Conservation (phyloP, 805 yeast genomes). For the Candida adriatica region DNA sequence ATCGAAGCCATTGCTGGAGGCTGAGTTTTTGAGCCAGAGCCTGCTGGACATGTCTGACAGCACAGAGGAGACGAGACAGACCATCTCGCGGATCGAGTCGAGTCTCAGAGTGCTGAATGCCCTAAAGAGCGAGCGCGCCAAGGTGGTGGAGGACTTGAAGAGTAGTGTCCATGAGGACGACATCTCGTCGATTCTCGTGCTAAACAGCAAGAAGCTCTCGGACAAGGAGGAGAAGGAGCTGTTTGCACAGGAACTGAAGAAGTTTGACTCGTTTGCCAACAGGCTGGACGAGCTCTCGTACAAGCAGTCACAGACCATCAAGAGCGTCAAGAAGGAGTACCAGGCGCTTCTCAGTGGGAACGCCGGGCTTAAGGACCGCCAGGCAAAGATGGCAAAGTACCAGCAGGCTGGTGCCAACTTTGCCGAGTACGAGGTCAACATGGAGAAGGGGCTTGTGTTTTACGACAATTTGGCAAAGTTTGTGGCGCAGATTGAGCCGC, state of each 20-base stretch:
- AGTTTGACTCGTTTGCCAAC: slow-evolving; percentile 62
- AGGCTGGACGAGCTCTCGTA: slow-evolving; percentile 64
- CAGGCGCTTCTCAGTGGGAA: slow-evolving; percentile 39
- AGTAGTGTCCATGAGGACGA: slow-evolving; percentile 73
- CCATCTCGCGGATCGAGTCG: slow-evolving; percentile 47
- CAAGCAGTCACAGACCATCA: slow-evolving; percentile 50
- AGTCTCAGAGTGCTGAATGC: slow-evolving; percentile 53
- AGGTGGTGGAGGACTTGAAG: slow-evolving; percentile 60
- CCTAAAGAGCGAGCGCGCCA: slow-evolving; percentile 55
- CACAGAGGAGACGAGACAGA: slow-evolving; percentile 24
- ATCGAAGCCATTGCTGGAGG: slow-evolving; percentile 32
- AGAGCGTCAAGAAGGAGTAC: slow-evolving; percentile 38
- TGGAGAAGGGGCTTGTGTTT: slow-evolving; percentile 54
- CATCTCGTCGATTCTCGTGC: slow-evolving; percentile 65
- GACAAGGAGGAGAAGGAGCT: slow-evolving; percentile 51
- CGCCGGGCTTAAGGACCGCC: slow-evolving; percentile 34
- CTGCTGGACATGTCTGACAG: slow-evolving; percentile 66
- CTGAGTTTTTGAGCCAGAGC: slow-evolving; percentile 30
- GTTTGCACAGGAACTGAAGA: slow-evolving; percentile 67
- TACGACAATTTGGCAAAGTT: slow-evolving; percentile 40
- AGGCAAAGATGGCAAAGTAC: slow-evolving; percentile 34
- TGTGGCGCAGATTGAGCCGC: slow-evolving; percentile 16
- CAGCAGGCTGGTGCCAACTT: slow-evolving; percentile 49
- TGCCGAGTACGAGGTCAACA: slow-evolving; percentile 51
- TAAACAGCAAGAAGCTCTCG: slow-evolving; percentile 41